Evolutionary conservation across 164 flowering plant genomes (phyloP), one percentile per base, ranked within the genome.

Genomic region (Chloranthus sessilifolius): DNA sequence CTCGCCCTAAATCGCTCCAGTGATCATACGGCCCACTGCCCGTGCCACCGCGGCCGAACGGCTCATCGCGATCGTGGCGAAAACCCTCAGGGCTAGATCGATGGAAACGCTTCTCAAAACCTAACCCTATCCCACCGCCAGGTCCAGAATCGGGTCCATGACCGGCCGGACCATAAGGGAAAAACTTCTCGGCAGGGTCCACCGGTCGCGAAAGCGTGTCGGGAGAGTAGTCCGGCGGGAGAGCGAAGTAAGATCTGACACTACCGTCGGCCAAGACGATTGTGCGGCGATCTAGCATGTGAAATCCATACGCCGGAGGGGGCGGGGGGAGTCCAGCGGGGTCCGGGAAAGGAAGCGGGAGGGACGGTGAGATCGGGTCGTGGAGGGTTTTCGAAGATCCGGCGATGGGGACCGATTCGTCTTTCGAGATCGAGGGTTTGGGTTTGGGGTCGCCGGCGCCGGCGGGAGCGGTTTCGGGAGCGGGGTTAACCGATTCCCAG

Each of bases 271-370:
- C 90, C 24, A 88, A 79, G 31, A 63, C 72, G 19, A 88, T 76
- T 0, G 91, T 77, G 19, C 99, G 70, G 15, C 99, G 80, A 12
- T 88, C 95, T 2, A 91, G 86, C 90, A 81, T 83, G 71, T 91
- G 96, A 58, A 91, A 83, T 7, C 88, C 96, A 27, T 88, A 91
- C 0, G 80, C 34, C 0, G 92, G 90, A 3, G 70, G 78, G 1
- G 85, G 85, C 1, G 74, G 80, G 1, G 75, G 71, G 1, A 63
- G 45, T 2, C 52, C 66, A 4, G 60, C 55, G 4, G 71, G 76
- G 51, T 73, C 77, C 16, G 73, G 66, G 24, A 73, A 69, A 5
- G 46, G 45, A 24, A 15, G 27, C 2, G 45, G 14, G 42, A 14
- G 21, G 7, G 53, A 20, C 12, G 29, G 29, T 8, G 46, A 14